Conservation (phyloP, 345 rosid genomes). For the Erucastrum elatum region DNA sequence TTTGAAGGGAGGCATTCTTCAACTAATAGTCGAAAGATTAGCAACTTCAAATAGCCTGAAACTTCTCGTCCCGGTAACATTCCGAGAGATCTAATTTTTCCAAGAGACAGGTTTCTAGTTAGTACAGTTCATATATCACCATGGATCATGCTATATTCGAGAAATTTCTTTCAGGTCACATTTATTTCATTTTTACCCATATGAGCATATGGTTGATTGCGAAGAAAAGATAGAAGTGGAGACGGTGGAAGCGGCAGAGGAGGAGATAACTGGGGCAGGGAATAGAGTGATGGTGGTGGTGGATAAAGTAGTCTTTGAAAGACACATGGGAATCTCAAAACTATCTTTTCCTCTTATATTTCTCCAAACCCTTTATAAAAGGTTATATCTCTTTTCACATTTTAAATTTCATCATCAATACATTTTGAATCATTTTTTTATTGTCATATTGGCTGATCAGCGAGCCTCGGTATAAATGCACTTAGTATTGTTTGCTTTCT, state of each 20-base stretch:
- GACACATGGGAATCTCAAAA: slow-evolving; percentile 59
- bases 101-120: not conserved
- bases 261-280: not conserved
- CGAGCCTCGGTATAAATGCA: no score
- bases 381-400: slow-evolving; percentile 37
- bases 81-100: not conserved
- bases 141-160: not conserved
- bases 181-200: no score
- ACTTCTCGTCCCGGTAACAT: slow-evolving; percentile 77
- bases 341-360: slow-evolving; percentile 59
- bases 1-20: slow-evolving; percentile 70
- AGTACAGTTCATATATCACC: not conserved
- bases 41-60: slow-evolving; percentile 26
- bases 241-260: no score
- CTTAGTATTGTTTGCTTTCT: no score
- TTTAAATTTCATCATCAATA: not conserved
- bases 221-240: no score
- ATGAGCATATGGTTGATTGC: no score
- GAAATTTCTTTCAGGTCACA: no score
- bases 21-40: slow-evolving; percentile 78
- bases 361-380: slow-evolving; percentile 43
- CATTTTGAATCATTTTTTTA: not conserved
- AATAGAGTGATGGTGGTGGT: slow-evolving; percentile 86
- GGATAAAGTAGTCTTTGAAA: slow-evolving; percentile 61
- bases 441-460: no score